Conservation (phyloP, 179 eudicot species). For the Spergularia azorica region DNA sequence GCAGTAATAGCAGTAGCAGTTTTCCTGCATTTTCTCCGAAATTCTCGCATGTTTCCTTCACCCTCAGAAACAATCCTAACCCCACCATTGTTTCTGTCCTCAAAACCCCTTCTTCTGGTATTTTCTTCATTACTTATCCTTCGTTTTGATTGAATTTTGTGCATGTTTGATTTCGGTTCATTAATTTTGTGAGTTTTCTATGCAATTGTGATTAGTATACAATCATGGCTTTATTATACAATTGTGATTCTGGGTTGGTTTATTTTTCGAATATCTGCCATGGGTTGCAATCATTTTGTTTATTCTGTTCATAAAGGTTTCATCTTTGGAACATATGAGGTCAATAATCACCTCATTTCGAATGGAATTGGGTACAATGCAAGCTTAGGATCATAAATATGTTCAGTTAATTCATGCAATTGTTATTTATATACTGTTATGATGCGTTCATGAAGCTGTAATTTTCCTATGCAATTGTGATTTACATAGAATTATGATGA, state of each 20-base stretch:
- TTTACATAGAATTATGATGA: neutral
- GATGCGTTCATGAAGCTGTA: neutral
- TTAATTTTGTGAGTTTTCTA: neutral
- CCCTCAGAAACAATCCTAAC: neutral
- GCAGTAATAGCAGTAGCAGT: neutral
- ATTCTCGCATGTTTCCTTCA: neutral
- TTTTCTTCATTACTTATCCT: neutral
- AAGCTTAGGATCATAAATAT: no score
- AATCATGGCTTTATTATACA: neutral
- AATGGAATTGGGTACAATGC: no score
- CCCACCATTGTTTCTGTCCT: conserved; percentile 33
- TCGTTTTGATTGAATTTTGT: neutral
- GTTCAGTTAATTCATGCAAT: no score
- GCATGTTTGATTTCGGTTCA: neutral
- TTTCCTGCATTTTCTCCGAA: conserved; percentile 16
- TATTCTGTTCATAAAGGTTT: no score
- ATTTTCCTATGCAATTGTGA: neutral
- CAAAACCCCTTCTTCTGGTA: conserved; percentile 39
- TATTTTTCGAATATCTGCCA: no score
- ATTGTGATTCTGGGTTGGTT: no score
- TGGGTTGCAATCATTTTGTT: no score
- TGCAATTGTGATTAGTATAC: neutral
- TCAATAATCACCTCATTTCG: no score
- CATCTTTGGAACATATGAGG: no score
- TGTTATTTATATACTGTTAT: neutral